A percentile compares a stretch with the other conserved stretches of the same genome.
Evolutionary conservation across 306 rosid genomes (phyloP).

Genomic region (Casuarina glauca): DNA sequence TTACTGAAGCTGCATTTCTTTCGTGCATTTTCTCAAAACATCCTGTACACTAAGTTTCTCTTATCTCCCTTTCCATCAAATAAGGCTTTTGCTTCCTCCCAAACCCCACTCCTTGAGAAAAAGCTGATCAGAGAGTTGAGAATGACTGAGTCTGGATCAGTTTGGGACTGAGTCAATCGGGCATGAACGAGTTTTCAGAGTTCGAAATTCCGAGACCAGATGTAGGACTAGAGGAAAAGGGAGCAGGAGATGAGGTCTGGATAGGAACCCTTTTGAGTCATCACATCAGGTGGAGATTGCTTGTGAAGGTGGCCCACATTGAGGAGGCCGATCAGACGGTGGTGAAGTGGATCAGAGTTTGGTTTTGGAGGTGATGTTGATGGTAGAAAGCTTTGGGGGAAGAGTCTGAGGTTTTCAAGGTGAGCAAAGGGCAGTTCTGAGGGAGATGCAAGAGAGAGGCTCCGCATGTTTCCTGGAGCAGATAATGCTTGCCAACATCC

Average conservation of each 20-base stretch:
- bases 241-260: slow-evolving; percentile 35
- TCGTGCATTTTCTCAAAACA: too few relatives aligned
- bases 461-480: neutral
- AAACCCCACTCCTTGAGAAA: slow-evolving; percentile 53
- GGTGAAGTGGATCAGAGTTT: slow-evolving; percentile 4
- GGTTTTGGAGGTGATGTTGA: neutral
- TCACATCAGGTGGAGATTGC: slow-evolving; percentile 40
- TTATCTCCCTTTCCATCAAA: slow-evolving; percentile 34
- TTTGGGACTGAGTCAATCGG: slow-evolving; percentile 33
- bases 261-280: neutral
- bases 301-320: slow-evolving; percentile 38
- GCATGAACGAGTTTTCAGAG: slow-evolving; percentile 53
- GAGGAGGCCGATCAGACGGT: slow-evolving; percentile 7
- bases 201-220: slow-evolving; percentile 37
- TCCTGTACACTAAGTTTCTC: slow-evolving; percentile 51
- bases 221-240: slow-evolving; percentile 52
- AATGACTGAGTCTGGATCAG: slow-evolving; percentile 41
- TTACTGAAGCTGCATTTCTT: too few relatives aligned
- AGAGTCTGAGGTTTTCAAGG: slow-evolving; percentile 1
- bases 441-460: slow-evolving; percentile 12
- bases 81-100: slow-evolving; percentile 30
- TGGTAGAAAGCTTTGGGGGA: neutral
- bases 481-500: too few relatives aligned
- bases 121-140: slow-evolving; percentile 59
- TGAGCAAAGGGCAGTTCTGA: neutral